Conservation (phyloP, 2,329 filamentous ascomycete genomes). For the Raffaelea deltoideospora region DNA sequence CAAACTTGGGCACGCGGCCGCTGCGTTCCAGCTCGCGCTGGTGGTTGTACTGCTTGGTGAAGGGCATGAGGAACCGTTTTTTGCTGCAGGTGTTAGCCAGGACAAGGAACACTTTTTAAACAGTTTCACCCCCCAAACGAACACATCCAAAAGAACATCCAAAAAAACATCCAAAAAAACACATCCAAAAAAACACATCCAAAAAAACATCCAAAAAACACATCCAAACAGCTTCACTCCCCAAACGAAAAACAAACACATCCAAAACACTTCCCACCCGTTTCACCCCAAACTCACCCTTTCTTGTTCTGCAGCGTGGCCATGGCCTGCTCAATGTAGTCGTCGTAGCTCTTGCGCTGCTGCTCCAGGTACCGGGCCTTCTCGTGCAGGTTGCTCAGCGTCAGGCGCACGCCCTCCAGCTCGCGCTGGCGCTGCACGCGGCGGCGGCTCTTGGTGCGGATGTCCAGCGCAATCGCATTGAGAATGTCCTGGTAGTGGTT, state of each 20-base stretch:
- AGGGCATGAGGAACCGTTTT: constrained; percentile 86
- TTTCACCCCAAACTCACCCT: constrained; percentile 51
- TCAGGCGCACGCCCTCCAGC: constrained; percentile 67
- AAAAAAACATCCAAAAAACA: background rate
- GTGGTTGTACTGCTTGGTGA: constrained; percentile 98
- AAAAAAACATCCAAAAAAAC: background rate
- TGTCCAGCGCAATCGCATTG: constrained; percentile 91
- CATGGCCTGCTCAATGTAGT: constrained; percentile 99
- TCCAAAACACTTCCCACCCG: no score
- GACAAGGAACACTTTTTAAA: background rate
- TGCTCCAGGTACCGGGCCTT: constrained; percentile 88
- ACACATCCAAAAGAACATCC: background rate
- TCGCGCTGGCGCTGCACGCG: constrained; percentile 85
- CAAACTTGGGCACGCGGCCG: constrained; percentile 91
- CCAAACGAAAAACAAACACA: no score
- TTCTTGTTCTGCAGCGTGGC: constrained; percentile 93
- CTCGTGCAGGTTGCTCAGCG: constrained; percentile 59
- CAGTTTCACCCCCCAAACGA: background rate
- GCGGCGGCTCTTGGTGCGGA: constrained; percentile 89
- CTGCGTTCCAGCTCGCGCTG: constrained; percentile 87
- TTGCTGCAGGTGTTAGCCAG: constrained; percentile 35
- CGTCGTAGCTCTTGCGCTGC: constrained; percentile 93
- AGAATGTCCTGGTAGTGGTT: constrained; percentile 97
- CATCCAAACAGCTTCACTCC: background rate
- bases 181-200: no score